A percentile compares a stretch with the other conserved stretches of the same genome.
Conservation (phyloP, 768 basidiomycete genomes). For the Lactarius sanguifluus region DNA sequence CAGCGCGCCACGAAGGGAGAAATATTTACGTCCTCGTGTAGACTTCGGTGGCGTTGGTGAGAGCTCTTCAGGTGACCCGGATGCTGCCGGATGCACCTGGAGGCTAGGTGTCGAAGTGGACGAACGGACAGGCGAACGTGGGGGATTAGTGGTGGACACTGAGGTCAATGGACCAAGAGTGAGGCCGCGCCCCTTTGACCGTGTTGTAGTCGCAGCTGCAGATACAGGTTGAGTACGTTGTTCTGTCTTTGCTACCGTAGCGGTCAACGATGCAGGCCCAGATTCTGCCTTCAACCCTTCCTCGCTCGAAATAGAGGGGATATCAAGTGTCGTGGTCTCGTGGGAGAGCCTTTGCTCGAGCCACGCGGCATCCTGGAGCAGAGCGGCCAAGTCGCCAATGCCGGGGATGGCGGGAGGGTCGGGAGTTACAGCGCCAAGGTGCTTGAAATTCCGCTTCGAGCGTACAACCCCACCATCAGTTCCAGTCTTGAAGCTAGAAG, state of each 20-base stretch:
- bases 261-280: background rate
- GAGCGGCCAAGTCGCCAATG: slow-evolving; percentile 50
- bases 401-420: slow-evolving; percentile 49
- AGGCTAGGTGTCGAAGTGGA: slow-evolving; percentile 25
- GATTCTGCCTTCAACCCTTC: slow-evolving; percentile 16
- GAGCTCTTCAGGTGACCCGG: slow-evolving; percentile 36
- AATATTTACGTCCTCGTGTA: slow-evolving; percentile 25
- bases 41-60: slow-evolving; percentile 52
- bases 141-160: background rate
- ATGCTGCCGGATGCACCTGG: slow-evolving; percentile 32
- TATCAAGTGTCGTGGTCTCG: slow-evolving; percentile 39
- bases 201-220: slow-evolving; percentile 18
- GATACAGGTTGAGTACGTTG: slow-evolving; percentile 11
- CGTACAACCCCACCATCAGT: slow-evolving; percentile 30
- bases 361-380: slow-evolving; percentile 58
- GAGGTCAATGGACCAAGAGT: slow-evolving; percentile 12
- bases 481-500: slow-evolving; percentile 26
- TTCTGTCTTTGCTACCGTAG: slow-evolving; percentile 1
- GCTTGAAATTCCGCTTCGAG: slow-evolving; percentile 31
- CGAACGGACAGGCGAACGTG: slow-evolving; percentile 17
- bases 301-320: slow-evolving; percentile 5
- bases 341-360: slow-evolving; percentile 54
- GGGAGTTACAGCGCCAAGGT: slow-evolving; percentile 28
- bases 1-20: slow-evolving; percentile 45
- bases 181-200: slow-evolving; percentile 22